Evolutionary conservation across 345 rosid species (phyloP).

Genomic region (Aethionema arabicum): DNA sequence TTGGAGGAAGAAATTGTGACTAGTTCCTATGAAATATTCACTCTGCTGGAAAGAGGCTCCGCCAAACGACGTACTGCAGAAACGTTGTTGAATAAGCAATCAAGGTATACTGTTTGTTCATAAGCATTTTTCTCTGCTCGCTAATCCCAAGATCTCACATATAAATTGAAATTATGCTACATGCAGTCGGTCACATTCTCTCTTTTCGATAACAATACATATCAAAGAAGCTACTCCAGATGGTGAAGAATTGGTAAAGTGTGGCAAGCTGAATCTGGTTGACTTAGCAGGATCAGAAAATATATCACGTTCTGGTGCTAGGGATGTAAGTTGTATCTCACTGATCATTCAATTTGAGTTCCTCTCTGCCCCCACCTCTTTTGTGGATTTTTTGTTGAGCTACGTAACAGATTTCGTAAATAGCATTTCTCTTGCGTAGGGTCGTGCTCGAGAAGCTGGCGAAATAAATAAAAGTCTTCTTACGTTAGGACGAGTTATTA

Average conservation of each 20-base stretch:
- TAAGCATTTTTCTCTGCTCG: constrained; percentile 16
- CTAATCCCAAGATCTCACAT: constrained; percentile 1
- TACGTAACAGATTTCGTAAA: constrained; percentile 16
- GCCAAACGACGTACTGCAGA: constrained; percentile 97
- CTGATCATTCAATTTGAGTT: constrained; percentile 3
- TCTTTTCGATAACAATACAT: constrained; percentile 94
- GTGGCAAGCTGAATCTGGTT: constrained; percentile 96
- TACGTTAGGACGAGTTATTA: constrained; percentile 93
- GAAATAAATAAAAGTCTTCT: constrained; percentile 98
- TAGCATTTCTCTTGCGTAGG: constrained; percentile 40
- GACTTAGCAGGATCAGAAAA: constrained; percentile 99
- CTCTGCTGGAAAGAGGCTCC: constrained; percentile 94
- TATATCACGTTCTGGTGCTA: constrained; percentile 99
- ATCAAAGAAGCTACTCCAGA: constrained; percentile 98
- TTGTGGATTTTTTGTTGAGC: constrained; percentile 9
- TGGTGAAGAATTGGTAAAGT: constrained; percentile 96
- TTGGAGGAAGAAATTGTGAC: constrained; percentile 97
- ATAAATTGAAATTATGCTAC: background rate
- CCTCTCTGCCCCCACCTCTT: background rate
- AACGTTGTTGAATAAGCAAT: constrained; percentile 92
- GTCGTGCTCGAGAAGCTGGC: constrained; percentile 99
- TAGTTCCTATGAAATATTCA: constrained; percentile 87
- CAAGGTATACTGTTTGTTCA: constrained; percentile 59
- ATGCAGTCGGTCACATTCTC: constrained; percentile 96
- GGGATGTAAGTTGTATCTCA: constrained; percentile 60